phyloP scores from a whole-genome alignment of 176 grass and related monocot genomes.

The barley (Hordeum vulgare) region DNA sequence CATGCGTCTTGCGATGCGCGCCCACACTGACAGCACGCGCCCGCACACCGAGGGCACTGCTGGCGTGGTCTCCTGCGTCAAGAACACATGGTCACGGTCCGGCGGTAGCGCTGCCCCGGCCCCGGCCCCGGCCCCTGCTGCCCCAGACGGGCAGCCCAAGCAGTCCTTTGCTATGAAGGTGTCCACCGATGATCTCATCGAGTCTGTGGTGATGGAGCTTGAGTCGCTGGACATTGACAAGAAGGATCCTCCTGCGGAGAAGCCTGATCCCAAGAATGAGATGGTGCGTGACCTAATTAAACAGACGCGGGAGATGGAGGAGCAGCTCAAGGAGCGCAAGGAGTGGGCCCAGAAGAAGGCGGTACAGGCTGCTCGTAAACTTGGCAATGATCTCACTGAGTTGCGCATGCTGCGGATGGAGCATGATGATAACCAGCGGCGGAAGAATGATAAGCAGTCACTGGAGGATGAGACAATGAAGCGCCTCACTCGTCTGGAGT shows the following conservation, averaged over 20 bases:
- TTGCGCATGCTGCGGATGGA: constrained; percentile 73
- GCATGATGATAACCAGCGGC: constrained; percentile 61
- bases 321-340: constrained; percentile 78
- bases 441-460: constrained; percentile 67
- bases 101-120: neutral
- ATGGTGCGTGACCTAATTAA: constrained; percentile 59
- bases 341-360: constrained; percentile 94
- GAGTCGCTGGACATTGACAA: constrained; percentile 55
- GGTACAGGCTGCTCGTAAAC: constrained; percentile 81
- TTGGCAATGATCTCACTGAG: constrained; percentile 82
- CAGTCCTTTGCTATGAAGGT: constrained; percentile 33
- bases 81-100: constrained; percentile 21
- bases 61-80: constrained; percentile 24
- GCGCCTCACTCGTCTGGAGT: constrained; percentile 64
- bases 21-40: neutral
- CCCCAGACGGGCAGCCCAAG: constrained; percentile 17
- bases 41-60: neutral
- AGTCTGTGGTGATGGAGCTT: constrained; percentile 43
- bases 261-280: constrained; percentile 45
- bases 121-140: neutral
- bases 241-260: constrained; percentile 32
- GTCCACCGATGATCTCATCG: constrained; percentile 47
- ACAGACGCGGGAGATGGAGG: constrained; percentile 73
- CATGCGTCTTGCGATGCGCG: constrained; percentile 22
- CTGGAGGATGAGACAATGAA: constrained; percentile 70